phyloP scores from a whole-genome alignment of 345 rosid species.

The Clarkia xantiana region DNA sequence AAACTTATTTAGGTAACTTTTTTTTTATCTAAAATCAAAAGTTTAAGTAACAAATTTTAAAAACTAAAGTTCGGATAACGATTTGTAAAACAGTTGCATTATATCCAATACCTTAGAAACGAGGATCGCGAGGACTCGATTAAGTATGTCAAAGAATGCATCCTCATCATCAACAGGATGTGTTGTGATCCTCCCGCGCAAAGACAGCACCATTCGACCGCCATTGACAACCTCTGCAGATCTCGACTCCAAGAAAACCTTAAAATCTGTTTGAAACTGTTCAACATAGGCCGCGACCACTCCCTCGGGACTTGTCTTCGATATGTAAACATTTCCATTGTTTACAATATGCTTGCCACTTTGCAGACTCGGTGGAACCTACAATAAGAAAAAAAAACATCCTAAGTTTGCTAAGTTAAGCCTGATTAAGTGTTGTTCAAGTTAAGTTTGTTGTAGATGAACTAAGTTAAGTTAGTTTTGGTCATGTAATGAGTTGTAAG shows the following conservation, averaged over 20 bases:
- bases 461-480: no score
- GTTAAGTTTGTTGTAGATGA: no score
- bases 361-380: no score
- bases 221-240: slow-evolving; percentile 10
- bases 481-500: no score
- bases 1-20: no score
- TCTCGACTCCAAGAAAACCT: slow-evolving; percentile 11
- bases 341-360: slow-evolving; percentile 3
- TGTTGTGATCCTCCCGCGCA: slow-evolving; percentile 4
- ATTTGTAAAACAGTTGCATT: no score
- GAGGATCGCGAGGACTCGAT: slow-evolving; percentile 7
- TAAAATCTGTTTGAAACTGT: slow-evolving; percentile 15
- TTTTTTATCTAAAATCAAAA: no score
- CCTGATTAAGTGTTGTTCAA: no score
- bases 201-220: slow-evolving; percentile 10
- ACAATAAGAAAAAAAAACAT: no score
- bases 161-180: slow-evolving; percentile 2
- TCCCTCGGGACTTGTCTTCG: slow-evolving; percentile 8
- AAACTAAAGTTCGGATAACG: no score
- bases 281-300: slow-evolving; percentile 15
- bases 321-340: slow-evolving; percentile 15
- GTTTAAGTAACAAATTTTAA: no score
- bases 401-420: no score
- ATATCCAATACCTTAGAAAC: slow-evolving; percentile 12
- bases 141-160: slow-evolving; percentile 6